Evolutionary conservation across 306 rosid genomes (phyloP), one percentile per base, ranked within the genome.

Genomic region (Alnus rubra): DNA sequence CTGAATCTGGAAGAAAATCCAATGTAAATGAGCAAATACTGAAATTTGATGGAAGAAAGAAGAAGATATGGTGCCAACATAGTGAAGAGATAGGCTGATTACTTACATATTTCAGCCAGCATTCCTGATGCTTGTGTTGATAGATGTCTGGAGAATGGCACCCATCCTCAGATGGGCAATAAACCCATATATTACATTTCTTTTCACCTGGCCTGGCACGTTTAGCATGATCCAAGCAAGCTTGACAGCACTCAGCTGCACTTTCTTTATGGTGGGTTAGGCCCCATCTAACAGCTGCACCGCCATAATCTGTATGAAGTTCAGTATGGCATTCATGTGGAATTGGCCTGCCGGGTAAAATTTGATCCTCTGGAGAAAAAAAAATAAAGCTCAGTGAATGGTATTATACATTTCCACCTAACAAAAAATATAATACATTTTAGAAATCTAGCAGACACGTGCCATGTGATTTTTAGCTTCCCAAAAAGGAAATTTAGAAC

Each of bases 181-280:
- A 95, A 82, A 95, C 98, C 98, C 98, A 95, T 60, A 90, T 78
- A 81, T 95, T 95, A 84, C 98, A 92, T 90, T 86, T 92, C 84
- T 76, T 84, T 52, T 88, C 95, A 10, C 90, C 88, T 51, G 92
- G 89, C 80, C 81, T 93, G 47, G 97, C 97, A 28, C 18, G 77
- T 81, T 54, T 86, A 4, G 97, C 98, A 1, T 92, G 98, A 82
- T 91, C 94, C 81, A 95, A 77, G 90, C 98, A 95, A 81, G 98
- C 94, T 78, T 91, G 96, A 73, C 98, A 95, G 77, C 98, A 95
- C 85, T 95, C 98, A 44, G 98, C 97, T 76, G 98, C 98, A 82
- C 98, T 95, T 68, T 95, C 97, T 89, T 85, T 92, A 85, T 88
- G 98, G 82, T 88, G 89, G 49, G 89, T 92, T 74, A 95, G 98